phyloP scores from a whole-genome alignment of 2,329 filamentous ascomycete genomes.

The Aspergillus sp. region DNA sequence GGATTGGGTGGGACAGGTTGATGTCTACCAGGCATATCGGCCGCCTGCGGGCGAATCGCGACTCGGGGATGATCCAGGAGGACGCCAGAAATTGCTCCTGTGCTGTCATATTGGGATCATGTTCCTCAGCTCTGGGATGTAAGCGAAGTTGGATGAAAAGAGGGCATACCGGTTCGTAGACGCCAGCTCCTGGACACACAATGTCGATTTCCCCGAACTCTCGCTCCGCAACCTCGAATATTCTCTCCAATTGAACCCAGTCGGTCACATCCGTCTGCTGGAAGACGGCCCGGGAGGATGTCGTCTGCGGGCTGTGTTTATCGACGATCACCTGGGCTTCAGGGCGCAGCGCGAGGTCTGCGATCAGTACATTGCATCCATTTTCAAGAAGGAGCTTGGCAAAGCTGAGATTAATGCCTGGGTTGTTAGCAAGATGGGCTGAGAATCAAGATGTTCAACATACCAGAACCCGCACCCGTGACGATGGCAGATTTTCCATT shows the following conservation, averaged over 20 bases:
- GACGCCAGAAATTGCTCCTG: constrained; percentile 43
- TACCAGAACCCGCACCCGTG: constrained; percentile 47
- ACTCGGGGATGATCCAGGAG: constrained; percentile 36
- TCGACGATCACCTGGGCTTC: constrained; percentile 35
- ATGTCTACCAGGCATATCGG: constrained; percentile 41
- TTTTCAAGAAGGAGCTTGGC: constrained; percentile 35
- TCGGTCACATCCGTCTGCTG: constrained; percentile 40
- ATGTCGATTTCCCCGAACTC: constrained; percentile 41
- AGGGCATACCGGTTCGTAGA: constrained; percentile 34
- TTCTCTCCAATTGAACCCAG: constrained; percentile 41
- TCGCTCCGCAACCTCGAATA: constrained; percentile 41
- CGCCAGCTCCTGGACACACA: constrained; percentile 39
- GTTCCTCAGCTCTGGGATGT: constrained; percentile 1
- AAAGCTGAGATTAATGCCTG: constrained; percentile 40
- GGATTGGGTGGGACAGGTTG: constrained; percentile 45
- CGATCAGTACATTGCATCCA: constrained; percentile 39
- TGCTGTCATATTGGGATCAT: constrained; percentile 18
- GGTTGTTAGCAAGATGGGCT: constrained; percentile 3
- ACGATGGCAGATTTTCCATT: constrained; percentile 43
- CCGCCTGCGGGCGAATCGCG: constrained; percentile 31
- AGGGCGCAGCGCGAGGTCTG: constrained; percentile 36
- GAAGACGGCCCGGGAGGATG: constrained; percentile 30
- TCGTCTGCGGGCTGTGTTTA: constrained; percentile 21
- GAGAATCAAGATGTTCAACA: constrained; percentile 5
- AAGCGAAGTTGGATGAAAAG: neutral